These are phyloP conservation scores for Gossypium sturtianum DNA, from an alignment of 345 rosid genomes.

Conservation along the genomic window DNA sequence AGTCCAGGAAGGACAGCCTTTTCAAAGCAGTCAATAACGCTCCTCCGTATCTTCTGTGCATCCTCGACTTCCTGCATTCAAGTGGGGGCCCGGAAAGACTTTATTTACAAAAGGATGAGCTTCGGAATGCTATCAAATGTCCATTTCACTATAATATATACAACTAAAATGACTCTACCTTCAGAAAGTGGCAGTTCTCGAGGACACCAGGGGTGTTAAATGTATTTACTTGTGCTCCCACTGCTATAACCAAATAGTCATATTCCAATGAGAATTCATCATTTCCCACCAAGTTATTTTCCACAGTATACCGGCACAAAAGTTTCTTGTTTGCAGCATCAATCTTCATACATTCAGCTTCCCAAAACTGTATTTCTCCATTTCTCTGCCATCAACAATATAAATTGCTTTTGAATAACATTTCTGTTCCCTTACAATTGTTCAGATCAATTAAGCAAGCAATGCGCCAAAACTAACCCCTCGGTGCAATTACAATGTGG, in stretches of 20 bases:
- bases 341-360: constrained; percentile 84
- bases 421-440: neutral
- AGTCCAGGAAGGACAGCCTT: constrained; percentile 79
- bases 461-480: neutral
- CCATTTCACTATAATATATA: neutral
- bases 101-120: neutral
- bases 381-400: constrained; percentile 43
- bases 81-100: neutral
- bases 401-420: neutral
- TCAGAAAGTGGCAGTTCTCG: constrained; percentile 92
- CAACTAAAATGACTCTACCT: constrained; percentile 34
- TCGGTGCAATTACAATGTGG: neutral
- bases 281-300: constrained; percentile 45
- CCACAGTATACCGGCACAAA: constrained; percentile 48
- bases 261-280: constrained; percentile 65
- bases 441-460: neutral
- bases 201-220: constrained; percentile 88
- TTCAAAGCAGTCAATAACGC: constrained; percentile 86
- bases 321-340: constrained; percentile 64
- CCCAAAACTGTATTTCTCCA: constrained; percentile 70
- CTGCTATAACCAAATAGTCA: constrained; percentile 79
- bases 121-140: constrained; percentile 1
- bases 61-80: constrained; percentile 86
- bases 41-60: constrained; percentile 81
- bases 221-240: constrained; percentile 94